These are phyloP conservation scores for Euphrasia confusa DNA, from an alignment of 257 asterid genomes.

Conservation along the genomic window DNA sequence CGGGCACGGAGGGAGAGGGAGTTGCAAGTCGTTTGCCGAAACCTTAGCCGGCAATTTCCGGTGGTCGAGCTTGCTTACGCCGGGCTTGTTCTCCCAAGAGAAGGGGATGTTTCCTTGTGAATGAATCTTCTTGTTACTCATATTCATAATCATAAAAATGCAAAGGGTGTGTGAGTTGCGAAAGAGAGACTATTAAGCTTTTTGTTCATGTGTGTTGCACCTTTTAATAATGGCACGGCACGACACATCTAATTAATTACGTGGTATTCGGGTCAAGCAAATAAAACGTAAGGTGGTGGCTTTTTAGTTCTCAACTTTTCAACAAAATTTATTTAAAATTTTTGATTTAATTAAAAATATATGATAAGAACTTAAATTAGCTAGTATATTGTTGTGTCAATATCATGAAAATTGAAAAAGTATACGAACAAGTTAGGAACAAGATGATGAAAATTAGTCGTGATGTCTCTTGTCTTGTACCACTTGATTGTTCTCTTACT, in stretches of 20 bases:
- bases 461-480: too few relatives aligned
- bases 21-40: constrained; percentile 23
- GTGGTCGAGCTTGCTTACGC: constrained; percentile 38
- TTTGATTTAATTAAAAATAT: too few relatives aligned
- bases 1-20: constrained; percentile 39
- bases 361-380: too few relatives aligned
- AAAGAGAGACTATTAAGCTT: too few relatives aligned
- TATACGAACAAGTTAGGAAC: too few relatives aligned
- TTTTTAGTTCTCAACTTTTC: background rate
- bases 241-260: constrained; percentile 29
- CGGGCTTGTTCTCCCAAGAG: constrained; percentile 71
- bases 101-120: constrained; percentile 59
- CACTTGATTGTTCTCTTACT: too few relatives aligned
- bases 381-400: too few relatives aligned
- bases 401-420: too few relatives aligned
- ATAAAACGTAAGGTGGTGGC: constrained; percentile 45
- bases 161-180: too few relatives aligned
- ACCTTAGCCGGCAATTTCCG: constrained; percentile 26
- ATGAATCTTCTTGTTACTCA: constrained; percentile 44
- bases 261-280: constrained; percentile 30
- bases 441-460: too few relatives aligned
- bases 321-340: too few relatives aligned
- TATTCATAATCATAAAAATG: background rate
- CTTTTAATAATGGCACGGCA: constrained; percentile 12
- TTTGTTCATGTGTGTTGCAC: constrained; percentile 30